Evolutionary conservation across 129 eudicot genomes (phyloP).

Genomic region (Lonicera japonica): DNA sequence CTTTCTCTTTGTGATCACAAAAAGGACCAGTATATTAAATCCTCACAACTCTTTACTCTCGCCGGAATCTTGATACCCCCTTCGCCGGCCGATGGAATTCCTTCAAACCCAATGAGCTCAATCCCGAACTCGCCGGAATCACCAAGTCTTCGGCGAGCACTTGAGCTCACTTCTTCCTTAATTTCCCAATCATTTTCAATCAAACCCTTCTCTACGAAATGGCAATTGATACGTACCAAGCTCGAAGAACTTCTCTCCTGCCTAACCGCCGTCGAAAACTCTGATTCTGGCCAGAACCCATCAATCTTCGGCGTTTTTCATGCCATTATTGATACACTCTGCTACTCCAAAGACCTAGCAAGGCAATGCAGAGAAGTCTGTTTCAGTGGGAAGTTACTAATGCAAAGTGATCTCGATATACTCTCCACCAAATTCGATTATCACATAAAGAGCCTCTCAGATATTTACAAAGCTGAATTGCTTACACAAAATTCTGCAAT

Average conservation of each 20-base stretch:
- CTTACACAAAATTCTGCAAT: conserved; percentile 45
- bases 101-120: conserved; percentile 3
- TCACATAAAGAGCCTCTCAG: conserved; percentile 35
- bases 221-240: conserved; percentile 57
- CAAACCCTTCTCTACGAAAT: conserved; percentile 50
- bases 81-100: conserved; percentile 23
- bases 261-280: conserved; percentile 38
- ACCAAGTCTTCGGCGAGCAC: conserved; percentile 30
- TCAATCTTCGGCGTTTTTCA: conserved; percentile 28
- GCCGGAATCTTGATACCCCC: conserved; percentile 16
- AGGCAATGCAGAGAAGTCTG: conserved; percentile 38
- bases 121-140: conserved; percentile 20
- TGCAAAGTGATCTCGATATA: conserved; percentile 87
- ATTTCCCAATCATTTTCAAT: conserved; percentile 54
- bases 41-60: conserved; percentile 12
- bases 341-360: conserved; percentile 36
- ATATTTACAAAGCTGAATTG: conserved; percentile 35
- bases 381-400: conserved; percentile 68
- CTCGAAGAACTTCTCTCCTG: conserved; percentile 55
- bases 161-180: conserved; percentile 39
- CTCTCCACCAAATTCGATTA: conserved; percentile 41
- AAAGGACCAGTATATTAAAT: conserved; percentile 1
- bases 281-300: conserved; percentile 26
- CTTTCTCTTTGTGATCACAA: conserved; percentile 3
- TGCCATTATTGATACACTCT: conserved; percentile 34